Conservation (phyloP, 1,284 basidiomycete species). For the Apiotrichum veenhuisii region DNA sequence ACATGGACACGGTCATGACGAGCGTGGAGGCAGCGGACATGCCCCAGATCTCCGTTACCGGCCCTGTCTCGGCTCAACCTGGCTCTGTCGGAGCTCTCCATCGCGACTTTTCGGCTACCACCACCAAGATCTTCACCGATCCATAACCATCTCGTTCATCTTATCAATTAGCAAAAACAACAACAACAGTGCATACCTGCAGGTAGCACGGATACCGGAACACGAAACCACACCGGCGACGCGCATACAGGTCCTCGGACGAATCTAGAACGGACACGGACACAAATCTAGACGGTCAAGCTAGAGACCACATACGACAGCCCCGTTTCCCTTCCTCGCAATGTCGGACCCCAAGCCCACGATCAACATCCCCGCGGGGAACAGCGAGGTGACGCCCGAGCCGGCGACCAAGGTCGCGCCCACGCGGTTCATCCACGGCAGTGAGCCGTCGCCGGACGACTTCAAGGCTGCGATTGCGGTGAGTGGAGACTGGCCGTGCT, state of each 20-base stretch:
- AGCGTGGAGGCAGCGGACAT: background rate
- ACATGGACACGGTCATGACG: background rate
- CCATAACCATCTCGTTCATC: no score
- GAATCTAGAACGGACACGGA: no score
- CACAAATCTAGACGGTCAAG: no score
- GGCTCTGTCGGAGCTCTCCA: background rate
- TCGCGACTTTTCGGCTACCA: background rate
- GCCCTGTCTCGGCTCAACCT: background rate
- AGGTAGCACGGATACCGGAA: no score
- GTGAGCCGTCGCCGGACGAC: conserved; percentile 22
- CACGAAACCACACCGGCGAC: no score
- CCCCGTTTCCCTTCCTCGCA: background rate
- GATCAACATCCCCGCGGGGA: conserved; percentile 32
- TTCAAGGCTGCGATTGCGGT: conserved; percentile 28
- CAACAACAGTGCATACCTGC: no score
- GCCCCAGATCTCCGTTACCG: background rate
- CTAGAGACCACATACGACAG: no score
- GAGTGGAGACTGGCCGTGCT: no score
- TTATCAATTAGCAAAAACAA: no score
- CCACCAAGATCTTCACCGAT: background rate
- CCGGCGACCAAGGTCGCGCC: background rate
- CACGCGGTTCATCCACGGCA: conserved; percentile 5
- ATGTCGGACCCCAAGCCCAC: conserved; percentile 16
- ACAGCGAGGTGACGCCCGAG: conserved; percentile 27
- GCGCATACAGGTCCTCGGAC: no score